Evolutionary conservation across 495 filamentous ascomycete genomes (phyloP).

Genomic region (Lepraria neglecta): DNA sequence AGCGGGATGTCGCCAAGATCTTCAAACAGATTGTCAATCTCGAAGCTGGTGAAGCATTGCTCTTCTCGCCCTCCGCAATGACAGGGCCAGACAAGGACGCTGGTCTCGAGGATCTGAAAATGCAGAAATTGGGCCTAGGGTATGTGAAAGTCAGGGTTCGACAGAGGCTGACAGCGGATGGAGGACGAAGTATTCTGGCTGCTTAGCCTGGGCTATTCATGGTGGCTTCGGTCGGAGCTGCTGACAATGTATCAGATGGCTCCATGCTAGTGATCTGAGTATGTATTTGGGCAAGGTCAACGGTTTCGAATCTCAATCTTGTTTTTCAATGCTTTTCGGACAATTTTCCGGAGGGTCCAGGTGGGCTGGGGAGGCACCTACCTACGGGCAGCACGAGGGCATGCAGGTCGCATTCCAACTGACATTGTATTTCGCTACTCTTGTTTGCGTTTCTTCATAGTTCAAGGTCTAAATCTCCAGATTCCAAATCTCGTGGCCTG

Average conservation of each 20-base stretch:
- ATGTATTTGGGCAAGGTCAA: too few species aligned
- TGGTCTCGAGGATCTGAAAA: background rate
- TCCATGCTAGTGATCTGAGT: too few species aligned
- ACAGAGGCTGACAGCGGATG: slow-evolving; percentile 49
- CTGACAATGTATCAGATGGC: too few species aligned
- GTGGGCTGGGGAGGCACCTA: too few species aligned
- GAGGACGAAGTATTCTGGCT: slow-evolving; percentile 47
- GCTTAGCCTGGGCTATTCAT: background rate
- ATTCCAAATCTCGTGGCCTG: background rate
- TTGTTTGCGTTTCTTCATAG: too few species aligned
- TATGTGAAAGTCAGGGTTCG: slow-evolving; percentile 50
- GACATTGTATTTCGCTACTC: too few species aligned
- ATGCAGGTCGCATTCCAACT: too few species aligned
- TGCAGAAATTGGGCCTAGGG: slow-evolving; percentile 39
- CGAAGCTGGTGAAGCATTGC: slow-evolving; percentile 55
- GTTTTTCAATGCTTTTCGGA: too few species aligned
- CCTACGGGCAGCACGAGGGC: too few species aligned
- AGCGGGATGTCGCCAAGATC: slow-evolving; percentile 34
- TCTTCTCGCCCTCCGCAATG: slow-evolving; percentile 59
- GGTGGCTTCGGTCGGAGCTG: too few species aligned
- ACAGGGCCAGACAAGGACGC: slow-evolving; percentile 33
- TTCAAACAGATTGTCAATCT: slow-evolving; percentile 54
- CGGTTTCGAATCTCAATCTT: too few species aligned
- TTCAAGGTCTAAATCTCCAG: slow-evolving; percentile 8
- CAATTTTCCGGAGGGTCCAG: too few species aligned